Conservation (phyloP, 1,284 basidiomycete genomes). For the Melanopsichium pennsylvanicum region DNA sequence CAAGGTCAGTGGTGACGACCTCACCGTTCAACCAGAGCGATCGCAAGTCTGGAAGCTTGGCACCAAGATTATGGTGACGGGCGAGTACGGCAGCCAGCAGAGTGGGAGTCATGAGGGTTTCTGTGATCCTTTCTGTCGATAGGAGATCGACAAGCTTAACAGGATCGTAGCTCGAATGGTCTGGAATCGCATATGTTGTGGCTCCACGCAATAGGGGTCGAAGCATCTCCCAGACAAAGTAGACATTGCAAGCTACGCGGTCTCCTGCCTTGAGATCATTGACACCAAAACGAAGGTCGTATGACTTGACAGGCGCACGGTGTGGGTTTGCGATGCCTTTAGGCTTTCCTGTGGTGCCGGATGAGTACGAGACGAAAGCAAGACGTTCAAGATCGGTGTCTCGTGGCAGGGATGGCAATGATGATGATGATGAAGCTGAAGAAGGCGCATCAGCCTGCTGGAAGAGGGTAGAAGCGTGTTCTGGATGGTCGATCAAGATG, state of each 20-base stretch:
- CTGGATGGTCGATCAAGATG: slow-evolving; percentile 28
- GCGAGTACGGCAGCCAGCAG: slow-evolving; percentile 61
- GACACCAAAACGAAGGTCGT: slow-evolving; percentile 59
- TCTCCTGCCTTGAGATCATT: slow-evolving; percentile 56
- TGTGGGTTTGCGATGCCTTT: slow-evolving; percentile 65
- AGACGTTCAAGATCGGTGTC: slow-evolving; percentile 60
- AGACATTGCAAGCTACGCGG: slow-evolving; percentile 65
- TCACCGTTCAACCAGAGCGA: slow-evolving; percentile 65
- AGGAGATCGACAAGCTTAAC: slow-evolving; percentile 57
- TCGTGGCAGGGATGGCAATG: slow-evolving; percentile 25
- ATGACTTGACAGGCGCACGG: slow-evolving; percentile 60
- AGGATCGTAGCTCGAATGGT: slow-evolving; percentile 62
- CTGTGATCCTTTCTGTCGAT: slow-evolving; percentile 55
- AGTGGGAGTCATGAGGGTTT: slow-evolving; percentile 65
- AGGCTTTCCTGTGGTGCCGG: slow-evolving; percentile 63
- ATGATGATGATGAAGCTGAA: slow-evolving; percentile 1
- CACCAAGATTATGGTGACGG: slow-evolving; percentile 45
- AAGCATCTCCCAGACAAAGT: slow-evolving; percentile 65
- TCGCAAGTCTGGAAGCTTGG: slow-evolving; percentile 53
- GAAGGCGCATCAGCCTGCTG: neutral
- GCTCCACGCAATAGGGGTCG: slow-evolving; percentile 62
- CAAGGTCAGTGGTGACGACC: slow-evolving; percentile 63
- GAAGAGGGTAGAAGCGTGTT: slow-evolving; percentile 13
- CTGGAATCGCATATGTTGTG: slow-evolving; percentile 61
- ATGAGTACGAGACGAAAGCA: slow-evolving; percentile 65